These are phyloP conservation scores for Alternaria solani DNA, from an alignment of 2,329 filamentous ascomycete species.

Conservation along the genomic window DNA sequence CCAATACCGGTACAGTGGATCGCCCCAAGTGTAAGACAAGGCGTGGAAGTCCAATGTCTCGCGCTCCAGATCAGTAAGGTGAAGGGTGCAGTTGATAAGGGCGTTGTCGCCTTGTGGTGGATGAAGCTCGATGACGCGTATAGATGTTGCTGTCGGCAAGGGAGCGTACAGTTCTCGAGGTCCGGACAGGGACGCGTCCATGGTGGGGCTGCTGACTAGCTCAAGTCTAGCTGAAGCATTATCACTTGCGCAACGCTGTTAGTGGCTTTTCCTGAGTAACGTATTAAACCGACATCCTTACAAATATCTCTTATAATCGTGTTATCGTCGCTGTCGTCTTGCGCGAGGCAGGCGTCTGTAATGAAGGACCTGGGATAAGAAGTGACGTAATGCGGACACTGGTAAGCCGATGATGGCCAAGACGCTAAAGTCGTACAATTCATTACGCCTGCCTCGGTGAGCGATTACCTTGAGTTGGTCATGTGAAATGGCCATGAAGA, in stretches of 20 bases:
- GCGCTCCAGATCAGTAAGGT: neutral
- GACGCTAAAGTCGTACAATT: neutral
- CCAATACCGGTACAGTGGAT: slow-evolving; percentile 4
- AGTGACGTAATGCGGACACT: neutral
- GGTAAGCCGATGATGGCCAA: neutral
- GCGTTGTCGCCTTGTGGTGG: neutral
- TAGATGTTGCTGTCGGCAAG: slow-evolving; percentile 7
- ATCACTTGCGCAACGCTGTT: neutral
- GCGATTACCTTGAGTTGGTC: too few species aligned
- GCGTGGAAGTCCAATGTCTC: slow-evolving; percentile 4
- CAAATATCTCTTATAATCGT: neutral
- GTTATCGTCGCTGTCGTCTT: neutral
- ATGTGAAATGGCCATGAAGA: too few species aligned
- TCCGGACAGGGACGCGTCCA: neutral
- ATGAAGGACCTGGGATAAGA: neutral
- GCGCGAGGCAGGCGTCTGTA: neutral
- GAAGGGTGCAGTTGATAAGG: neutral
- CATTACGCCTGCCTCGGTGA: neutral
- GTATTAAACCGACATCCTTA: neutral
- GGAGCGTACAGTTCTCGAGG: neutral
- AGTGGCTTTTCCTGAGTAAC: neutral
- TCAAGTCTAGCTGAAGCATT: neutral
- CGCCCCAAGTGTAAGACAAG: slow-evolving; percentile 18
- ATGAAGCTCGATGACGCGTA: slow-evolving; percentile 3
- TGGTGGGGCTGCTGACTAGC: neutral